These are phyloP conservation scores for Phytophthora pseudosyringae DNA, from an alignment of 352 stramenopile species.

Conservation along the genomic window DNA sequence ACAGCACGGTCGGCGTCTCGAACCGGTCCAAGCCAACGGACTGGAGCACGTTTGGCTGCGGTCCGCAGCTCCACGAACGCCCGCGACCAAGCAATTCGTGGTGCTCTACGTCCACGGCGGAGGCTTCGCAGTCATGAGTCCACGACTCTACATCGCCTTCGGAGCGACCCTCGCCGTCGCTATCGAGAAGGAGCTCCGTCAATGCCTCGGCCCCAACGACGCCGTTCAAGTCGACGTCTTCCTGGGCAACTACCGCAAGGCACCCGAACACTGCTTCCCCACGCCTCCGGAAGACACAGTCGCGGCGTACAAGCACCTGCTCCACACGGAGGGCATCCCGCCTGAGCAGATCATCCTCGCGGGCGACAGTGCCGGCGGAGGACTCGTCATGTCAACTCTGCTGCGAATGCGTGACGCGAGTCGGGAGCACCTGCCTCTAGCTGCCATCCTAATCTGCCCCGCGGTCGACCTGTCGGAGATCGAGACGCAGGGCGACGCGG, in stretches of 20 bases:
- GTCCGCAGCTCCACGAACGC: conserved; percentile 3
- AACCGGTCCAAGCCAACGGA: conserved; percentile 36
- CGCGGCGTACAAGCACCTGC: conserved; percentile 48
- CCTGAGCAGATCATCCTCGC: conserved; percentile 43
- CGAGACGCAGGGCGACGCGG: conserved; percentile 24
- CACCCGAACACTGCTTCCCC: conserved; percentile 48
- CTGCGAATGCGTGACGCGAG: conserved; percentile 38
- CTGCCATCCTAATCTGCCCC: conserved; percentile 45
- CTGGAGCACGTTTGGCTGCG: conserved; percentile 55
- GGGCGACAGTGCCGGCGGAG: conserved; percentile 50
- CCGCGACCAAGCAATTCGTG: conserved; percentile 32
- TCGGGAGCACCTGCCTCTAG: conserved; percentile 34
- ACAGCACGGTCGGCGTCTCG: conserved; percentile 28
- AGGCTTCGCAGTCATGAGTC: conserved; percentile 53
- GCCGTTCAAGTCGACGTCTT: conserved; percentile 45
- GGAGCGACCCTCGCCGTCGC: conserved; percentile 29
- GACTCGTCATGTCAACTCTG: conserved; percentile 49
- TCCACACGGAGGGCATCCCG: conserved; percentile 33
- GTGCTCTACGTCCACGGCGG: conserved; percentile 69
- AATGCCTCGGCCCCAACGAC: conserved; percentile 6
- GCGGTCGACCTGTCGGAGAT: conserved; percentile 53
- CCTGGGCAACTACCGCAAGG: conserved; percentile 59
- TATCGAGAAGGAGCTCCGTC: conserved; percentile 33
- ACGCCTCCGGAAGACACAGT: conserved; percentile 46
- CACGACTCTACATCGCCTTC: conserved; percentile 46